Conservation (phyloP, 148 eudicot genomes). For the Polygonum maritimum region DNA sequence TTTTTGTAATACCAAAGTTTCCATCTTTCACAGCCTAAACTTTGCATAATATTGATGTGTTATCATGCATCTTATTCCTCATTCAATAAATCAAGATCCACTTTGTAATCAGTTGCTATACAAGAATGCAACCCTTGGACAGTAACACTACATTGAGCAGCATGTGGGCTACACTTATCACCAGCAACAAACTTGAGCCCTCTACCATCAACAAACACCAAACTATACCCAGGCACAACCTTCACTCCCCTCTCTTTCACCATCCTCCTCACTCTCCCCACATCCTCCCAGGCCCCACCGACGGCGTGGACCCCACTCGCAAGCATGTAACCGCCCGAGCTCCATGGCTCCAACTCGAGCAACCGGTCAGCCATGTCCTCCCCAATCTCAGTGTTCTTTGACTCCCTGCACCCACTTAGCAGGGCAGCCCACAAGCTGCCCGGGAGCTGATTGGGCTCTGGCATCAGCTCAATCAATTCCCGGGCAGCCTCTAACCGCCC, state of each 20-base stretch:
- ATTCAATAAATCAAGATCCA: not conserved
- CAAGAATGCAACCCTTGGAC: not conserved
- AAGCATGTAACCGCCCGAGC: conserved; percentile 58
- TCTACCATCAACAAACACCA: conserved; percentile 38
- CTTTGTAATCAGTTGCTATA: not conserved
- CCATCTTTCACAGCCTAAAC: not conserved
- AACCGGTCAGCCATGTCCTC: conserved; percentile 34
- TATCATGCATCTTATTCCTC: not conserved
- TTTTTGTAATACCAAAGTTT: not conserved
- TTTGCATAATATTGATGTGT: not conserved
- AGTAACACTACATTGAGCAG: conserved; percentile 14
- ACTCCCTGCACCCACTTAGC: conserved; percentile 57
- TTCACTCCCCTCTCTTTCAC: conserved; percentile 50
- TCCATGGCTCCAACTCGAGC: conserved; percentile 62
- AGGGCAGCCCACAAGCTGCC: conserved; percentile 67
- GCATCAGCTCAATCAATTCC: conserved; percentile 39
- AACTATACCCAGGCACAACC: conserved; percentile 52
- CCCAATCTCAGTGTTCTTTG: conserved; percentile 28
- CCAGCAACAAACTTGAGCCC: conserved; percentile 59
- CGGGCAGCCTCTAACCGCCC: conserved; percentile 55
- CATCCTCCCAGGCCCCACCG: conserved; percentile 53
- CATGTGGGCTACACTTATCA: conserved; percentile 27
- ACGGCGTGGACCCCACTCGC: conserved; percentile 58
- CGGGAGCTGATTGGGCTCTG: conserved; percentile 17
- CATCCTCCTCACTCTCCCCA: conserved; percentile 51